Evolutionary conservation across 2,329 filamentous ascomycete genomes (phyloP), one percentile per base, ranked within the genome.

Genomic region (Colletotrichum eremochloae): DNA sequence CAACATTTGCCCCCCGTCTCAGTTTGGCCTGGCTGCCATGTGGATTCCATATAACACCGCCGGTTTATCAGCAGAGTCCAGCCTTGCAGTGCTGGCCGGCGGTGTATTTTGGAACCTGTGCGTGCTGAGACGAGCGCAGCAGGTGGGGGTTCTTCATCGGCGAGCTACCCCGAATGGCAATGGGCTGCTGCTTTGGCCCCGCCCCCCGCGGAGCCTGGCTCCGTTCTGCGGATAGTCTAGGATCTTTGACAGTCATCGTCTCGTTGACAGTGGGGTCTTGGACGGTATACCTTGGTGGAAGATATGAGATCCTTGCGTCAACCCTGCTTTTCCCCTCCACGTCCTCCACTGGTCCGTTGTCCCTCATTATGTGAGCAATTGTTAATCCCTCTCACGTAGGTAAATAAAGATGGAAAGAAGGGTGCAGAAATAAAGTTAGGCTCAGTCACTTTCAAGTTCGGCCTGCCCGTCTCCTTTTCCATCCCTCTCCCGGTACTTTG

Each of bases 321-420:
- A 55, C 66, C 66, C 66, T 55, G 33, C n/a, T 60, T 15, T 33
- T 29, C 15, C 63, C 62, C 57, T 68, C 64, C 57, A 68, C 64
- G 31, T 36, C 53, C 65, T 68, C 69, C 65, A 69, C 69, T 61
- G 44, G 53, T 68, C 64, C 60, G 33, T 50, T 63, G 53, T 69
- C 53, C 14, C 36, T 63, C 50, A 38, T 20, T 58, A 40, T 63
- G 29, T 63, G 24, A 63, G n/a, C 65, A 68, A 38, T 42, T 52
- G 62, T 40, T 18, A 9, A 31, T 56, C 58, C 57, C 55, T 62
- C 40, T 48, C 31, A 15, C 5, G 12, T 24, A 15, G 3, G 12
- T 24, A 29, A 6, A 44, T n/a, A 7, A 15, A 36, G 31, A 36
- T 50, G 29, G 62, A 36, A 44, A 20, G 20, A 29, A 31, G 40